Evolutionary conservation across 2,329 filamentous ascomycete genomes (phyloP), one percentile per base, ranked within the genome.

Genomic region (Botrytis cinerea): DNA sequence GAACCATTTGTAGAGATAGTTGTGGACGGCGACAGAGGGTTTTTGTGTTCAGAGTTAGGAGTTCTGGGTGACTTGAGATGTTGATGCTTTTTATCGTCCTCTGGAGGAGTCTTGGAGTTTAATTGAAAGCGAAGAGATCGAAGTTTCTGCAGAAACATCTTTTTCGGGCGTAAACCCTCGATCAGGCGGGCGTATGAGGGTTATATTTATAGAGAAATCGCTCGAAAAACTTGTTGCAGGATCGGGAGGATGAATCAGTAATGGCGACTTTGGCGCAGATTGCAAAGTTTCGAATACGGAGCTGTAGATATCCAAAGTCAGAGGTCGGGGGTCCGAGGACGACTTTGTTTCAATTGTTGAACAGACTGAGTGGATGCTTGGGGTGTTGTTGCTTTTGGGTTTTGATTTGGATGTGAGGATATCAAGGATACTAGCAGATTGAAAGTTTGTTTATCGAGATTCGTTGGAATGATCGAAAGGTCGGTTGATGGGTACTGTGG

Each of bases 61-160:
- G 46, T 64, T 64, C 25, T 54, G 45, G 51, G 14, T 28, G 54
- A 48, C 38, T 28, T 20, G 14, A 28, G 57, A 46, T 28, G 3
- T 70, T 38, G 35, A 25, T 40, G 64, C 40, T 48, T 61, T n/a
- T 43, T 40, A 22, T 48, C 60, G n/a, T 40, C n/a, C 45, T 45
- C 38, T 28, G 35, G 10, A 51, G 28, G 28, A 18, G 35, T 54
- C 61, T 70, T 73, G 35, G 45, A 16, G 35, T 70, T 62, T 35
- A 10, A 46, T 20, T n/a, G 28, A 38, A 40, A 46, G 54, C 57
- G 63, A 69, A 73, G n/a, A 22, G 66, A 70, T 51, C 57, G 66
- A 35, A 73, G 67, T 28, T 73, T 73, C 35, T 62, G 45, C 20
- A 73, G 35, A 28, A 73, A 54, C 57, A 60, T 70, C 43, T n/a